Evolutionary conservation across 208 protist species (phyloP), one percentile per base, ranked within the genome.

Genomic region (Wallacemonas sp.): DNA sequence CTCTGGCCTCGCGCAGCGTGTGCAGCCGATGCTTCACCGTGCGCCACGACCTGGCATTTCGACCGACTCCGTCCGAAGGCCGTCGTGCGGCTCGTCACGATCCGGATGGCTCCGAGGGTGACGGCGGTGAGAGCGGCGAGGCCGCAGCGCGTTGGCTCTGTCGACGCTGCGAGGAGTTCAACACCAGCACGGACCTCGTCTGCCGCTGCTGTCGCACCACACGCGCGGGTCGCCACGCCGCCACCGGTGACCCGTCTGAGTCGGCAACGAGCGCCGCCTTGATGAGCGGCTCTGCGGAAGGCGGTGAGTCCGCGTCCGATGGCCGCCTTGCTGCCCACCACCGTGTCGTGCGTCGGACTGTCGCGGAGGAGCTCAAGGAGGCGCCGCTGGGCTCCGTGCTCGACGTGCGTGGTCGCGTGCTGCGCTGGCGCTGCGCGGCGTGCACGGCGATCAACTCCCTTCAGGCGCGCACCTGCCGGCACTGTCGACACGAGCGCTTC

Each of bases 361-460:
- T 89, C 14, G 65, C 71, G 11, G 82, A 79, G 7, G 82, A 91
- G 52, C 61, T 86, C 11, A 62, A 57, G 18, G n/a, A 55, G 2
- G 68, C 54, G 2, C 36, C 82, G 0, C 48, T 87, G 2, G 84
- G 84, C 20, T 71, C 72, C 31, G 70, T 91, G 10, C 65, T 94
- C 48, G 82, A 89, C 33, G 74, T 78, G 16, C 69, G 79, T 28
- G 86, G 91, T 59, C 82, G 85, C 32, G 72, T 84, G 1, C 46
- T 52, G 0, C 82, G 85, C 8, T 94, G 88, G 85, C 82, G 78
- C 23, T 94, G 88, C 39, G 25, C n/a, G n/a, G 38, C 2, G 18
- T 94, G 88, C 42, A 42, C 2, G 8, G 79, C 91, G 78, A 65
- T 90, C 3, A 94, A 94, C 59, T 84, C 88, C 0, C 66, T 91